Evolutionary conservation across 2,329 filamentous ascomycete species (phyloP), one percentile per base, ranked within the genome.

Genomic region (Nakataea oryzae): DNA sequence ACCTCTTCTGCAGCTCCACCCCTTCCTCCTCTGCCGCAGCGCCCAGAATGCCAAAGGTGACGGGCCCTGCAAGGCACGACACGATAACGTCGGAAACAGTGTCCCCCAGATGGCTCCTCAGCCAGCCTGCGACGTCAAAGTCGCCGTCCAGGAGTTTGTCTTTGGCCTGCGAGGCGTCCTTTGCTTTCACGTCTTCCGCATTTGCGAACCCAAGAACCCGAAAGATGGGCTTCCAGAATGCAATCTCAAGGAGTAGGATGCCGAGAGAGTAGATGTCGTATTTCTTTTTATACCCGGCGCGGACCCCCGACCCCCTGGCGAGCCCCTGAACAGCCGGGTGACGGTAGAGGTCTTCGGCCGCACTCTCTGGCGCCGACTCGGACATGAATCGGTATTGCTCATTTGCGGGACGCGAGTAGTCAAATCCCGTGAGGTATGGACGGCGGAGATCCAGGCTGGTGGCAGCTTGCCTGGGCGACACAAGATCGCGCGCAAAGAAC

Each of bases 341-440:
- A 27, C 59, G 59, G 59, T 60, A 60, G 14, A 60, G 59, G 41
- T 60, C 54, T 6, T 61, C 24, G 41, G 26, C 28, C 47, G 14
- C 59, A 50, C 32, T 50, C 17, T n/a, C 47, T 9, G 26, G 27
- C 12, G 29, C 47, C 11, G 24, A 28, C 47, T 61, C 59, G 28
- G 59, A 54, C 59, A 57, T 61, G 17, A n/a, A 24, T 8, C 21
- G 8, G 41, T n/a, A 50, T 12, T 28, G 24, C 27, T 14, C 59
- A 28, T 28, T 21, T 3, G 59, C 50, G 50, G 59, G 81, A 3
- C 81, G 76, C 2, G 78, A 76, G 65, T 81, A 83, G 64, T 84
- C 81, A 69, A 84, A 84, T 32, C 81, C 81, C 0, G 76, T 79
- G 41, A 84, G 72, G 64, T 74, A 78, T 0, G 79, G 80, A 32